These are phyloP conservation scores for Exophiala calicioides DNA, from an alignment of 2,329 filamentous ascomycete genomes.

Conservation along the genomic window DNA sequence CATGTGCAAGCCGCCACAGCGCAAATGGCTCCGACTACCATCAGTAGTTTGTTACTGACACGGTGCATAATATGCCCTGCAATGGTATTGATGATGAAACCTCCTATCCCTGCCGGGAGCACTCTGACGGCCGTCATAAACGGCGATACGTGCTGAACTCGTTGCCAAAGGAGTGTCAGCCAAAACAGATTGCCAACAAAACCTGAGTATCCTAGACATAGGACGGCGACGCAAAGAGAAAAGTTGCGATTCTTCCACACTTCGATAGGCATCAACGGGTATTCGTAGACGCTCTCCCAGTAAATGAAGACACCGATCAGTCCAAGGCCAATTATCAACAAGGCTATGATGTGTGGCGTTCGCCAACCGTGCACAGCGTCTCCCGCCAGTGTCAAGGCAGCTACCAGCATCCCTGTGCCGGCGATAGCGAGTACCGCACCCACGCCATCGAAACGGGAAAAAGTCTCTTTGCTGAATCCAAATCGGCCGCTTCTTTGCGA, in stretches of 20 bases:
- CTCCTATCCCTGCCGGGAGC: constrained; percentile 65
- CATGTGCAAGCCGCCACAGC: constrained; percentile 53
- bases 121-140: constrained; percentile 63
- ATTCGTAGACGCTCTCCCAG: constrained; percentile 60
- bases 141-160: constrained; percentile 54
- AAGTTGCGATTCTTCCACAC: constrained; percentile 64
- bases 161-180: constrained; percentile 66
- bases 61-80: constrained; percentile 63
- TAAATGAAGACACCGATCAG: constrained; percentile 60
- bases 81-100: constrained; percentile 63
- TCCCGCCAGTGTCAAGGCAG: constrained; percentile 57
- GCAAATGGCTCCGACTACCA: constrained; percentile 52
- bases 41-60: constrained; percentile 65
- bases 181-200: constrained; percentile 66
- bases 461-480: constrained; percentile 46
- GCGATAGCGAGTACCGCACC: constrained; percentile 62
- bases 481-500: no score
- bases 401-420: constrained; percentile 66
- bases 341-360: constrained; percentile 61
- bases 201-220: constrained; percentile 63
- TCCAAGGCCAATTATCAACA: constrained; percentile 61
- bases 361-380: constrained; percentile 65
- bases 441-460: constrained; percentile 62
- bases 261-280: constrained; percentile 54
- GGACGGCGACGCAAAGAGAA: constrained; percentile 59